Evolutionary conservation across 2,329 filamentous ascomycete species (phyloP), one percentile per base, ranked within the genome.

Genomic region (Sarocladiaceae sp.): DNA sequence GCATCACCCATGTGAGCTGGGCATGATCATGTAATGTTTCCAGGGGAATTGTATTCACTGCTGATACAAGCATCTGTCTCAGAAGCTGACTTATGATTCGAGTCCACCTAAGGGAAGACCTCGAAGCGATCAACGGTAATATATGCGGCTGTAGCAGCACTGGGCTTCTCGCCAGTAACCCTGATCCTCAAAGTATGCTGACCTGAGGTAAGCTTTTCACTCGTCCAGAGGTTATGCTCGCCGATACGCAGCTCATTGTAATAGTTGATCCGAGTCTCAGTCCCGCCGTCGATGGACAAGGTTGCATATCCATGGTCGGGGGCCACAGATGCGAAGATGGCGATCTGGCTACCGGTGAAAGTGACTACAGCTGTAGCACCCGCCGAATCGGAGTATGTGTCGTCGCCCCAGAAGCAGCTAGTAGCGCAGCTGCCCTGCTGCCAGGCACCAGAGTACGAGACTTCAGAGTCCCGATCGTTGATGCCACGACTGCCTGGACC

Each of bases 221-320:
- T 9, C 9, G n/a, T 9, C 9, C n/a, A 29, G n/a, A 29, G 9
- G 26, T 9, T 9, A 9, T 29, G 26, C 26, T 29, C 26, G 26
- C 26, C 26, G 26, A 29, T n/a, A 29, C 26, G 26, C 9, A 29
- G 26, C 26, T 9, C 26, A 29, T 9, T n/a, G n/a, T 29, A 29
- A n/a, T 9, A 9, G 26, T 29, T n/a, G 26, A 29, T 29, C n/a
- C 26, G 26, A 29, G n/a, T n/a, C n/a, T 9, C 26, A 9, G 9
- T 29, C 23, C 26, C 24, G 13, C 23, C 33, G 19, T 19, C 45
- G 27, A 42, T 18, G 13, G 39, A 15, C 21, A 42, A 42, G 13
- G 39, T 42, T 12, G 39, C 39, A 11, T 42, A 26, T 21, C 39
- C 39, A 19, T 42, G 39, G 39, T 42, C 39, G 11, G 23, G 23